Percentiles rank a stretch among this genome's conserved stretches.
These are phyloP conservation scores for Eucalyptus erythrocorys DNA, from an alignment of 345 rosid species.

Conservation along the genomic window DNA sequence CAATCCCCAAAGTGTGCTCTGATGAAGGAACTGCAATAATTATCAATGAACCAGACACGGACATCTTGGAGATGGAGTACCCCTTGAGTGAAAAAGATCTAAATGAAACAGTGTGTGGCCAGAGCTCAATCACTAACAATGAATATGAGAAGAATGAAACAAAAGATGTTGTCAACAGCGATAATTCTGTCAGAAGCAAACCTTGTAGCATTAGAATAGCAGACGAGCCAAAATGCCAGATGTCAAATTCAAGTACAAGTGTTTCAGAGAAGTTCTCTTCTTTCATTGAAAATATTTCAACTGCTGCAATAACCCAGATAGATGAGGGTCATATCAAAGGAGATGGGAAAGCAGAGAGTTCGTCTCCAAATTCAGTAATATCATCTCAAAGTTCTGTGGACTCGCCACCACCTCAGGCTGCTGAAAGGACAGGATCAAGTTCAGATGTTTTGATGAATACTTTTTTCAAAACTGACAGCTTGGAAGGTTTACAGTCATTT, in stretches of 20 bases:
- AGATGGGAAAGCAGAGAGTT: conserved; percentile 6
- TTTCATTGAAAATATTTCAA: conserved; percentile 9
- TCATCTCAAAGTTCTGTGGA: conserved; percentile 36
- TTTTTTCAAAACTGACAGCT: not conserved
- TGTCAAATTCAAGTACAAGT: conserved; percentile 6
- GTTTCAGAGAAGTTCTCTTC: conserved; percentile 6
- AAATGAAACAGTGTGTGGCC: conserved; percentile 24
- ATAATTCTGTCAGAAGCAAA: conserved; percentile 29
- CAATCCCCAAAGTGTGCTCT: conserved; percentile 2
- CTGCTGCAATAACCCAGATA: conserved; percentile 4
- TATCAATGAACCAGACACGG: conserved; percentile 21
- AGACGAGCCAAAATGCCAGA: conserved; percentile 13
- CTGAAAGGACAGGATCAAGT: conserved; percentile 40
- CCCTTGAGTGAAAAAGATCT: conserved; percentile 19
- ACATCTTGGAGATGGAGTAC: conserved; percentile 38
- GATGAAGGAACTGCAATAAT: conserved; percentile 25
- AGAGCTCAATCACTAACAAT: conserved; percentile 25
- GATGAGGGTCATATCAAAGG: not conserved
- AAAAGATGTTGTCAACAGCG: conserved; percentile 30
- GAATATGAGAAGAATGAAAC: conserved; percentile 27
- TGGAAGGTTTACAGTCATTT: conserved; percentile 15
- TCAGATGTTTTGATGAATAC: conserved; percentile 8
- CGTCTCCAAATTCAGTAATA: conserved; percentile 47
- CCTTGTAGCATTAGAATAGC: conserved; percentile 15
- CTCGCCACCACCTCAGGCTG: conserved; percentile 21